Evolutionary conservation across 1,284 basidiomycete species (phyloP), one percentile per base, ranked within the genome.

Genomic region (Chalciporus piperatoides): DNA sequence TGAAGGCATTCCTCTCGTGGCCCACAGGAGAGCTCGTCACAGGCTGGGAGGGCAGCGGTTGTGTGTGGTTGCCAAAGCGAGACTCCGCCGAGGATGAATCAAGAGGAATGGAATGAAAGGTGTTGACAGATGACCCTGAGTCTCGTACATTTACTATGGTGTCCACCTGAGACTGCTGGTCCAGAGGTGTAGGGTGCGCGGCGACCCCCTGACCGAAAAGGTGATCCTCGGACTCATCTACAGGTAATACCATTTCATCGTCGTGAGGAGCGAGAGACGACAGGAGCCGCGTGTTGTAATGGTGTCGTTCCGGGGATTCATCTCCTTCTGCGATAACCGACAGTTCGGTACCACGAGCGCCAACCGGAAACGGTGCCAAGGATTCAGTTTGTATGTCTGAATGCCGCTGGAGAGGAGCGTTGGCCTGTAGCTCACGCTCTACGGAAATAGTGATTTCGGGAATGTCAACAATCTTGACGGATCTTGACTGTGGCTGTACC

Each of bases 321-420:
- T 88, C 83, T 44, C 79, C 83, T 65, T 89, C 86, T 1, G 75
- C 81, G 49, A 89, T 89, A 46, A 86, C 73, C 28, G 84, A 88
- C 19, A 88, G 64, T 44, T 82, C 69, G n/a, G 66, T 62, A n/a
- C 51, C 49, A 27, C 36, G 56, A 21, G 61, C 56, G 17, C 38
- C 35, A 24, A 36, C 23, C 12, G 33, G 38, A 17, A 54, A 47
- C 17, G 41, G 39, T 1, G 25, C 30, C 27, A 42, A 48, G 2
- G 55, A 36, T 19, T 63, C 55, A 7, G 48, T 46, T 11, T 43
- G 48, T 19, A 11, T 12, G 32, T 44, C 46, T 25, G 47, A 40
- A 38, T 35, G 21, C 15, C 46, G 30, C n/a, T 44, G 57, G 27
- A 27, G 32, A 41, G 41, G 39, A n/a, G 3, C 8, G 17, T 19